phyloP scores from a whole-genome alignment of 78 protist genomes.

The Protostelium mycophagum region DNA sequence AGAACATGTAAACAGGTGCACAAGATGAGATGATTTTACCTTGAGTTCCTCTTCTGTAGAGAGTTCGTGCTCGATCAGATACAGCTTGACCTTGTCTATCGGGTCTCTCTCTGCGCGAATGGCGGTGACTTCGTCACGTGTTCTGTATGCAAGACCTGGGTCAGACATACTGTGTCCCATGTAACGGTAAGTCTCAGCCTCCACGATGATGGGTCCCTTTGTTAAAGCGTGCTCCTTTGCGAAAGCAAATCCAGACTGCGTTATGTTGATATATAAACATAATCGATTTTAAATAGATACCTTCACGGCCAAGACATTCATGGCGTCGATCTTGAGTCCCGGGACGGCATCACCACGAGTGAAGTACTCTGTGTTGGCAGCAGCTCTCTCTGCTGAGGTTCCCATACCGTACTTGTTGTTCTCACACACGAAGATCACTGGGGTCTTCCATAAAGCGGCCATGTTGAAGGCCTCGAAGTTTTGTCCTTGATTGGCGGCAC shows the following conservation, averaged over 20 bases:
- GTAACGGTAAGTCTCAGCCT: conserved; percentile 93
- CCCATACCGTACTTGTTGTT: conserved; percentile 98
- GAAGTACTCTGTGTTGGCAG: conserved; percentile 86
- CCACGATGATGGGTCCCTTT: conserved; percentile 85
- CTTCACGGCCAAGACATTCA: conserved; percentile 86
- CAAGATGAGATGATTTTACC: conserved; percentile 28
- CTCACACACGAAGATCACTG: conserved; percentile 85
- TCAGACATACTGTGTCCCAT: conserved; percentile 98
- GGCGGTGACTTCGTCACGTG: conserved; percentile 75
- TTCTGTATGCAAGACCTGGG: conserved; percentile 93
- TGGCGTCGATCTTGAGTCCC: conserved; percentile 92
- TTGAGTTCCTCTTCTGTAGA: conserved; percentile 80
- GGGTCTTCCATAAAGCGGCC: conserved; percentile 92
- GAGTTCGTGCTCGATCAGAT: conserved; percentile 29
- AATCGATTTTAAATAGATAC: conserved; percentile 1
- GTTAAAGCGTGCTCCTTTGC: conserved; percentile 14
- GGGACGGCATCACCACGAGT: conserved; percentile 90
- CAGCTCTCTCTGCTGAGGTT: conserved; percentile 72
- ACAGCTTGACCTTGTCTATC: conserved; percentile 42
- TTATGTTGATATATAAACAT: neutral
- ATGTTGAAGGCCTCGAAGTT: conserved; percentile 89
- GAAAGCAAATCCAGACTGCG: neutral
- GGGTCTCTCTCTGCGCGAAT: conserved; percentile 70
- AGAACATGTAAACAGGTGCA: neutral
- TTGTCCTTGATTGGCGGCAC: conserved; percentile 96